Evolutionary conservation across 306 rosid species (phyloP).

Genomic region (Sechiopsis laciniata): DNA sequence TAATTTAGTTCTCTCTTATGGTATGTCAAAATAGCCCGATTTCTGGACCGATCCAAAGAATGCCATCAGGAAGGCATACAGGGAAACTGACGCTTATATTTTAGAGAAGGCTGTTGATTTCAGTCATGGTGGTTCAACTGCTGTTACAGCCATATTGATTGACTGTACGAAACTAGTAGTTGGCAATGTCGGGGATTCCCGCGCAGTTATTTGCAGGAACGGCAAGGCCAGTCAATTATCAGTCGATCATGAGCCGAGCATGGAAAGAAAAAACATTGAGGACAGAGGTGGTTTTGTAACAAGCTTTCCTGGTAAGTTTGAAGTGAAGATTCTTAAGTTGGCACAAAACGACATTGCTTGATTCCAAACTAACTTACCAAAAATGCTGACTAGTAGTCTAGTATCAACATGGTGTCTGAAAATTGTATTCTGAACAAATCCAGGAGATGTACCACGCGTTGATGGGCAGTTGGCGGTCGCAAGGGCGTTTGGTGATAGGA

Average conservation of each 20-base stretch:
- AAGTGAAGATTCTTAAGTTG: background rate
- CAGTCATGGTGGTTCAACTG: slow-evolving; percentile 94
- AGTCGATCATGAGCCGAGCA: slow-evolving; percentile 78
- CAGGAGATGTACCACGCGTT: slow-evolving; percentile 91
- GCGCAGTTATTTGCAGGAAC: slow-evolving; percentile 64
- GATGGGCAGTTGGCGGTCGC: slow-evolving; percentile 96
- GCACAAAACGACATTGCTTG: background rate
- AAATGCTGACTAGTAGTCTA: background rate
- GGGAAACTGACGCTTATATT: slow-evolving; percentile 58
- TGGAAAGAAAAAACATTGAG: slow-evolving; percentile 55
- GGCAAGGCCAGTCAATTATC: slow-evolving; percentile 71
- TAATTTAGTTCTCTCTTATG: slow-evolving; percentile 7
- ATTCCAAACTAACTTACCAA: background rate
- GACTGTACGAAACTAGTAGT: slow-evolving; percentile 68
- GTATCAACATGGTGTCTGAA: background rate
- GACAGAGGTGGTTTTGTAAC: slow-evolving; percentile 90
- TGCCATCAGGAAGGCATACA: slow-evolving; percentile 70
- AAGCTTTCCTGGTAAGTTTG: slow-evolving; percentile 70
- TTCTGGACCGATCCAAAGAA: slow-evolving; percentile 66
- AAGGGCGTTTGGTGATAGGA: slow-evolving; percentile 93
- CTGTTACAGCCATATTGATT: slow-evolving; percentile 89
- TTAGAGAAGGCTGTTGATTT: slow-evolving; percentile 63
- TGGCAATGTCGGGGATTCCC: slow-evolving; percentile 90
- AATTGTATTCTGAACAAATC: background rate
- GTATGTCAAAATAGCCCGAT: slow-evolving; percentile 43